Evolutionary conservation across 768 basidiomycete species (phyloP).

Genomic region (Mycena indigotica): DNA sequence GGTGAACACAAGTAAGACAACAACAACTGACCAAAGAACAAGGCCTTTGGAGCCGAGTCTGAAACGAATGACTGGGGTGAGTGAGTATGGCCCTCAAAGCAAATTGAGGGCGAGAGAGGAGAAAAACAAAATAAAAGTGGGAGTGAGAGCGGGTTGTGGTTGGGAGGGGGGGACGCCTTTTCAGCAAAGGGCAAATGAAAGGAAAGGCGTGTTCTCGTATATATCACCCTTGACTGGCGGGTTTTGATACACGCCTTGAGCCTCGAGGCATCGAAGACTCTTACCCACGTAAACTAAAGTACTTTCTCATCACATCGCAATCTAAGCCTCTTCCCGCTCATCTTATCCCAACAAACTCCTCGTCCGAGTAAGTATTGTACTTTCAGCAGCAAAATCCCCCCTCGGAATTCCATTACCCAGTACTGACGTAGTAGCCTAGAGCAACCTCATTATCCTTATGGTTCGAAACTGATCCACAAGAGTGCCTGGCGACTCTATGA

Average conservation of each 20-base stretch:
- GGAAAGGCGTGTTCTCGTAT: conserved; percentile 55
- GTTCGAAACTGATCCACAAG: too few species aligned
- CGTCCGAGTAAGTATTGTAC: conserved; percentile 5
- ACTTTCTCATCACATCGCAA: conserved; percentile 9
- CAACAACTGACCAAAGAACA: conserved; percentile 23
- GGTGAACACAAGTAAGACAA: neutral
- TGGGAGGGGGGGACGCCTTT: neutral
- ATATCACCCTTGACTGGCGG: conserved; percentile 43
- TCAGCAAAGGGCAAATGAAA: neutral
- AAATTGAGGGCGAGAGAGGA: neutral
- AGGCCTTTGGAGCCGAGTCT: conserved; percentile 12
- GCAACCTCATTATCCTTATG: too few species aligned
- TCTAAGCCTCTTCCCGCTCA: too few species aligned
- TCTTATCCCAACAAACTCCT: neutral
- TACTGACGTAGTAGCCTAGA: neutral
- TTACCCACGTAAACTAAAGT: conserved; percentile 31
- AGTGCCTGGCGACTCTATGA: neutral
- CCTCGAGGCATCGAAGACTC: conserved; percentile 69
- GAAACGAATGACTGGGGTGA: conserved; percentile 1
- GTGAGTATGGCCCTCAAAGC: neutral
- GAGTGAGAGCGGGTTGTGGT: neutral
- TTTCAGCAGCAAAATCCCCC: neutral
- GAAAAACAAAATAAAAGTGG: neutral
- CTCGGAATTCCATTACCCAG: neutral
- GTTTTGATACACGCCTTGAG: conserved; percentile 75